Percentiles rank a stretch among this genome's conserved stretches.
These are phyloP conservation scores for Aegilops bicornis DNA, from an alignment of 176 grass and related monocot species.

Conservation along the genomic window DNA sequence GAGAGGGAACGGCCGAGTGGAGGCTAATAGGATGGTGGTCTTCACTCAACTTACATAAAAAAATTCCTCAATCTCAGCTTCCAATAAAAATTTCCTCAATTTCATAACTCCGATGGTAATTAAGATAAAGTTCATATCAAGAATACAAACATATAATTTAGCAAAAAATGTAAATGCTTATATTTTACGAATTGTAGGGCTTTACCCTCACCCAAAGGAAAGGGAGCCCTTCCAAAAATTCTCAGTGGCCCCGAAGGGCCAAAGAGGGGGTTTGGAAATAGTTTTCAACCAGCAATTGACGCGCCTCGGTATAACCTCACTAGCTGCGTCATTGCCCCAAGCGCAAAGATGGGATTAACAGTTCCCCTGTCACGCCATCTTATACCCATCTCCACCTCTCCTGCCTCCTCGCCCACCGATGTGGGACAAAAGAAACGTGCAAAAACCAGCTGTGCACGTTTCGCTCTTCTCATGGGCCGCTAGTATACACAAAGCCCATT, in stretches of 20 bases:
- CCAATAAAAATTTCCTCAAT: too few species aligned
- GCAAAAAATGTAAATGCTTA: not conserved
- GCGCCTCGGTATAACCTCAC: conserved; percentile 69
- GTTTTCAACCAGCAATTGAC: conserved; percentile 99
- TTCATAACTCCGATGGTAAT: too few species aligned
- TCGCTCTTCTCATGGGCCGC: not conserved
- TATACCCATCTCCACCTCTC: not conserved
- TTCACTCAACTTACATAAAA: too few species aligned
- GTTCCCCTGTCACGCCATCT: rapidly evolving
- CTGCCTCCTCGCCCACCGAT: not conserved
- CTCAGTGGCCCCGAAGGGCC: conserved; percentile 36
- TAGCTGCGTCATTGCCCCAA: conserved; percentile 99
- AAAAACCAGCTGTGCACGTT: too few species aligned
- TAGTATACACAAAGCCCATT: not conserved
- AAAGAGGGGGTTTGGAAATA: conserved; percentile 84
- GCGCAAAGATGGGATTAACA: conserved; percentile 17
- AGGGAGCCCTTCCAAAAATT: conserved; percentile 54
- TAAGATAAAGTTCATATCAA: too few species aligned
- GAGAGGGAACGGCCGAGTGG: too few species aligned
- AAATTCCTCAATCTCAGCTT: too few species aligned
- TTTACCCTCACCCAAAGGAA: not conserved
- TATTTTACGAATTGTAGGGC: not conserved
- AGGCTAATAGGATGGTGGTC: too few species aligned
- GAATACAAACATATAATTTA: too few species aligned
- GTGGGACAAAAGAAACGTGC: not conserved